Evolutionary conservation across 2,329 filamentous ascomycete genomes (phyloP).

Genomic region (Ploettnerulaceae sp.): DNA sequence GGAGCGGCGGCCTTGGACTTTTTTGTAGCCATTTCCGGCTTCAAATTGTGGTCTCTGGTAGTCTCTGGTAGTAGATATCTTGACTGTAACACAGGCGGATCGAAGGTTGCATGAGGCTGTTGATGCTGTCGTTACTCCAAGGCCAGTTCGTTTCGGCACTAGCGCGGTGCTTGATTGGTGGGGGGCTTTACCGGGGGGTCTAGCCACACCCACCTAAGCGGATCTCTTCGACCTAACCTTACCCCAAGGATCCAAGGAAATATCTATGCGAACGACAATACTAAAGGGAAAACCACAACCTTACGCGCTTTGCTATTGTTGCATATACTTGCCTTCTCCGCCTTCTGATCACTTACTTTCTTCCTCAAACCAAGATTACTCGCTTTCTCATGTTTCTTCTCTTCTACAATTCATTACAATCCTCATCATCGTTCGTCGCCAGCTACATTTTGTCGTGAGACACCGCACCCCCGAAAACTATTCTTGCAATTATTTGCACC

Average conservation of each 20-base stretch:
- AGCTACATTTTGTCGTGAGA: constrained; percentile 10
- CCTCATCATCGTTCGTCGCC: neutral
- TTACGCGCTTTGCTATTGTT: constrained; percentile 5
- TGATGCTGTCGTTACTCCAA: neutral
- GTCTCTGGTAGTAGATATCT: constrained; percentile 2
- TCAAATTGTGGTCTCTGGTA: neutral
- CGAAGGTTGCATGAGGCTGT: constrained; percentile 1
- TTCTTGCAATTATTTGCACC: constrained; percentile 13
- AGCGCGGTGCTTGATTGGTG: constrained; percentile 12
- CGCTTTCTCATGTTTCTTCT: neutral
- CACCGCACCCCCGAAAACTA: constrained; percentile 13
- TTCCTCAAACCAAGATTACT: too few species aligned
- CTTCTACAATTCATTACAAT: neutral
- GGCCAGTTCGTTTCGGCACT: constrained; percentile 6
- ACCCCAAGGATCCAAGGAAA: neutral
- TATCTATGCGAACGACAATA: constrained; percentile 11
- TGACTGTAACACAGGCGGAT: neutral
- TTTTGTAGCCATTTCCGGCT: constrained; percentile 52
- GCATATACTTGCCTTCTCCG: neutral
- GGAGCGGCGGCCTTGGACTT: constrained; percentile 49
- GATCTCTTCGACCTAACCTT: neutral
- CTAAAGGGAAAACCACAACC: neutral
- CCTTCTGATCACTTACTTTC: neutral
- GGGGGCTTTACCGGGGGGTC: neutral
- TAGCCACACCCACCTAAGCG: constrained; percentile 1